These are phyloP conservation scores for Suhomyces choctaworum DNA, from an alignment of 1,139 yeast genomes.

Conservation along the genomic window DNA sequence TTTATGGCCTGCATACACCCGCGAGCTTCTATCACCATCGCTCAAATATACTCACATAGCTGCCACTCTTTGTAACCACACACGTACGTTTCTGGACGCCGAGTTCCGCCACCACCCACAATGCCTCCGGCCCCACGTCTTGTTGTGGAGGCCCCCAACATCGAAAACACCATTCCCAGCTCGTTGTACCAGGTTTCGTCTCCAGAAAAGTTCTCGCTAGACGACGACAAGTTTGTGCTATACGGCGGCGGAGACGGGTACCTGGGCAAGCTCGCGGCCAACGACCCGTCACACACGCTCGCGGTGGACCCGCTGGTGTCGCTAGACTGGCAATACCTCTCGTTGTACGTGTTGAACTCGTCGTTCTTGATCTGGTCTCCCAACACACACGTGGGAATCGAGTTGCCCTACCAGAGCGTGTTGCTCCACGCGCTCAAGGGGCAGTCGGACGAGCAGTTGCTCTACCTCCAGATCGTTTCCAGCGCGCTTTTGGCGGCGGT, in stretches of 20 bases:
- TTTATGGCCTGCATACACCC: no score
- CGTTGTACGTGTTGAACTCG: slow-evolving; percentile 42
- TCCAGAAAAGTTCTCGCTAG: slow-evolving; percentile 41
- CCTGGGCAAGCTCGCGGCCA: slow-evolving; percentile 17
- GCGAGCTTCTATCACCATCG: slow-evolving; percentile 4
- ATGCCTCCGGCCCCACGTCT: slow-evolving; percentile 17
- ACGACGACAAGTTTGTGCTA: slow-evolving; percentile 44
- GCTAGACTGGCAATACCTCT: slow-evolving; percentile 19
- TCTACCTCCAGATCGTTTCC: slow-evolving; percentile 38
- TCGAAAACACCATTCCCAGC: slow-evolving; percentile 44
- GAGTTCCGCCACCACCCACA: no score
- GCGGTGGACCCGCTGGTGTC: slow-evolving; percentile 13
- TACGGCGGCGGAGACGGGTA: slow-evolving; percentile 40
- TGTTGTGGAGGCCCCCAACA: slow-evolving; percentile 38
- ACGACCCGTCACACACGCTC: slow-evolving; percentile 19
- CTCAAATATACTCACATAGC: no score
- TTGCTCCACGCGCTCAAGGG: slow-evolving; percentile 40
- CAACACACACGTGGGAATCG: slow-evolving; percentile 32
- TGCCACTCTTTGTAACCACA: no score
- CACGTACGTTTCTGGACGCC: no score
- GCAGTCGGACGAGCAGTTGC: slow-evolving; percentile 10
- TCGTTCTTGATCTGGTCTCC: slow-evolving; percentile 39
- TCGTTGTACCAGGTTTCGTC: slow-evolving; percentile 37
- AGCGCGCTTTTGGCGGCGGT: slow-evolving; percentile 20
- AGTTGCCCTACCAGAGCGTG: slow-evolving; percentile 41